These are phyloP conservation scores for Poronia punctata DNA, from an alignment of 495 filamentous ascomycete species.

Conservation along the genomic window DNA sequence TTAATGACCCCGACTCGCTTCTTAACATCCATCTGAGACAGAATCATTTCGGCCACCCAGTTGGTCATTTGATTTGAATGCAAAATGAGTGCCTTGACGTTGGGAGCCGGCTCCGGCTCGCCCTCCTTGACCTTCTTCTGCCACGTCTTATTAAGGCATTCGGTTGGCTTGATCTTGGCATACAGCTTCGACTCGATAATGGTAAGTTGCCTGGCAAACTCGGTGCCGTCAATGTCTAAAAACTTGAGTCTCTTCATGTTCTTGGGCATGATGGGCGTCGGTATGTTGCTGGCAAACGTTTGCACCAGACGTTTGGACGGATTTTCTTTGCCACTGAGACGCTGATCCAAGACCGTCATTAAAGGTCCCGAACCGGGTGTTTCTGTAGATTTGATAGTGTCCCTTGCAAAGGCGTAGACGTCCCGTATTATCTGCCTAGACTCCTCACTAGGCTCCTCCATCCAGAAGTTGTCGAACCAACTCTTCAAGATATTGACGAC, in stretches of 20 bases:
- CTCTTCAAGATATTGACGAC: slow-evolving; percentile 96
- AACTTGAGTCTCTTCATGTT: slow-evolving; percentile 99
- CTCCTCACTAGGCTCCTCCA: slow-evolving; percentile 82
- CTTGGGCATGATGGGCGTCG: slow-evolving; percentile 88
- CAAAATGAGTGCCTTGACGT: slow-evolving; percentile 91
- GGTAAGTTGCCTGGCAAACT: slow-evolving; percentile 93
- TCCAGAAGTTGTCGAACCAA: slow-evolving; percentile 98
- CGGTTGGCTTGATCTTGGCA: slow-evolving; percentile 87
- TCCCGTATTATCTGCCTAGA: slow-evolving; percentile 79
- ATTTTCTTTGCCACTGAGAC: slow-evolving; percentile 77
- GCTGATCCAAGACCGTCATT: slow-evolving; percentile 78
- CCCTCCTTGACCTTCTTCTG: slow-evolving; percentile 80
- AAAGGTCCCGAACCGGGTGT: slow-evolving; percentile 79
- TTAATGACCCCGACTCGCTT: slow-evolving; percentile 97
- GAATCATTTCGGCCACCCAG: slow-evolving; percentile 99
- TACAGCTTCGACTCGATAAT: slow-evolving; percentile 95
- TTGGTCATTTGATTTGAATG: slow-evolving; percentile 98
- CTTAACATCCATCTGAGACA: slow-evolving; percentile 87
- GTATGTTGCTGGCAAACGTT: slow-evolving; percentile 70
- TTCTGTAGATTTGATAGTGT: slow-evolving; percentile 84
- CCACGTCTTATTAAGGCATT: slow-evolving; percentile 98
- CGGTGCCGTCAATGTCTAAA: slow-evolving; percentile 89
- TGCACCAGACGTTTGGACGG: slow-evolving; percentile 81
- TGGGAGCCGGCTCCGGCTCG: slow-evolving; percentile 83
- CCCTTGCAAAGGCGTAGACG: slow-evolving; percentile 84